Base-by-base conservation (phyloP, 2,329 filamentous ascomycete genomes). In the Chaetomium olivaceum region DNA sequence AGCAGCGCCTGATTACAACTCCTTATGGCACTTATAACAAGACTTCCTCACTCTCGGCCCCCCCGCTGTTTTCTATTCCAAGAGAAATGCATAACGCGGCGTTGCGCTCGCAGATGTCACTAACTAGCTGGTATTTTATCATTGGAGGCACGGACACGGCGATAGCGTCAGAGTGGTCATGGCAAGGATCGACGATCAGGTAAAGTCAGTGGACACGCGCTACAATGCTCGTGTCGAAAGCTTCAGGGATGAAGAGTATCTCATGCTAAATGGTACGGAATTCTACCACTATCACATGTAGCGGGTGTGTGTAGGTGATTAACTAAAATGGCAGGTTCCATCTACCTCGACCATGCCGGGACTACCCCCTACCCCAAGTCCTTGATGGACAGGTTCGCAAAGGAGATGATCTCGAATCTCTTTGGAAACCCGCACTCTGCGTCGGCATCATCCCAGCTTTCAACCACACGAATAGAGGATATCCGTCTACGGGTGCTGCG, bases 311-410 rank as follows among this genome's bases (percentile, higher is more conserved):
- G 7, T 5, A 23, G n/a, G 7, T 14, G 21, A 51, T 61, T 70
- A 57, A 69, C 67, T 68, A 56, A 67, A 67, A 25, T 16, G 31
- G n/a, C 62, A 94, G 91, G 85, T 61, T 87, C 87, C 11, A 83
- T 89, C 56, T 98, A 97, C 76, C 88, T 98, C 64, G 94, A 98
- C 73, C 93, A 98, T 89, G 93, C 93, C 0, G 94, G 93, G n/a
- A 91, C 92, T n/a, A 94, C 93, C 0, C 81, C 91, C 0, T 92
- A 91, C 74, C 82, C 92, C 51, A 94, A 90, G 76, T 93, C 91
- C 33, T 79, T 95, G 27, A 88, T 98, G 76, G 90, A 94, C 70
- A 82, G 80, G 27, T 97, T 96, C 77, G 87, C 91, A 9, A 77
- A 80, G n/a, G 91, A 95, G 66, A 89, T 97, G 84, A 89, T 89